phyloP scores from a whole-genome alignment of 768 basidiomycete species.

The Naganishia vishniacii region DNA sequence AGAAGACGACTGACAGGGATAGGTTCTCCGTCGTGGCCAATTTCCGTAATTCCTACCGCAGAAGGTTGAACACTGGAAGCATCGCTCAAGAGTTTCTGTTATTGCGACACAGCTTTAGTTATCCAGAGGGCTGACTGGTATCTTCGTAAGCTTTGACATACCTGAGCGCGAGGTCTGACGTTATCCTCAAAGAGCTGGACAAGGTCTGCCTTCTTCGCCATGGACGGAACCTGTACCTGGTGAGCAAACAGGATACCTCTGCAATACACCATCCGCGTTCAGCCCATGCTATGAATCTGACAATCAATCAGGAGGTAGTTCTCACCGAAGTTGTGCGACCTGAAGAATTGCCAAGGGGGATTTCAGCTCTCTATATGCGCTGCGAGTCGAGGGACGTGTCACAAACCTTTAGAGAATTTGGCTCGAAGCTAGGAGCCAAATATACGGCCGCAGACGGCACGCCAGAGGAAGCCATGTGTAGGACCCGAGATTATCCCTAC shows the following conservation, averaged over 20 bases:
- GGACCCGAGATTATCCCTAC: not conserved
- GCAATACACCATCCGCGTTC: not conserved
- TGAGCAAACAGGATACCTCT: slow-evolving; percentile 40
- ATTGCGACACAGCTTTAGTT: too few relatives aligned
- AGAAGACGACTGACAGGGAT: not conserved
- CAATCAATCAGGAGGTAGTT: slow-evolving; percentile 16
- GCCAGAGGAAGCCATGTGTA: slow-evolving; percentile 15
- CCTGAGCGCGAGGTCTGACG: slow-evolving; percentile 37
- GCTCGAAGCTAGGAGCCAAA: slow-evolving; percentile 39
- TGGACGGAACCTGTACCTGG: slow-evolving; percentile 29
- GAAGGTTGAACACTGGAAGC: slow-evolving; percentile 17
- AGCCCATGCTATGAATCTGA: not conserved
- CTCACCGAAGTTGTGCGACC: slow-evolving; percentile 40
- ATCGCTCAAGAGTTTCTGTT: slow-evolving; percentile 22
- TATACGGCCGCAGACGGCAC: slow-evolving; percentile 32
- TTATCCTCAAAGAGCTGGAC: slow-evolving; percentile 36
- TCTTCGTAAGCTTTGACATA: too few relatives aligned
- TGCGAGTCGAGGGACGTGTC: not conserved
- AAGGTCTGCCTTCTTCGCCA: slow-evolving; percentile 44
- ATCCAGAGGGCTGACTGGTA: too few relatives aligned
- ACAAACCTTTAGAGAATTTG: slow-evolving; percentile 35
- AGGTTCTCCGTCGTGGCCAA: slow-evolving; percentile 24
- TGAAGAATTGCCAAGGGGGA: not conserved
- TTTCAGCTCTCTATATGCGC: not conserved
- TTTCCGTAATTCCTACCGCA: slow-evolving; percentile 23